These are phyloP conservation scores for Parathielavia appendiculata DNA, from an alignment of 495 filamentous ascomycete species.

Conservation along the genomic window DNA sequence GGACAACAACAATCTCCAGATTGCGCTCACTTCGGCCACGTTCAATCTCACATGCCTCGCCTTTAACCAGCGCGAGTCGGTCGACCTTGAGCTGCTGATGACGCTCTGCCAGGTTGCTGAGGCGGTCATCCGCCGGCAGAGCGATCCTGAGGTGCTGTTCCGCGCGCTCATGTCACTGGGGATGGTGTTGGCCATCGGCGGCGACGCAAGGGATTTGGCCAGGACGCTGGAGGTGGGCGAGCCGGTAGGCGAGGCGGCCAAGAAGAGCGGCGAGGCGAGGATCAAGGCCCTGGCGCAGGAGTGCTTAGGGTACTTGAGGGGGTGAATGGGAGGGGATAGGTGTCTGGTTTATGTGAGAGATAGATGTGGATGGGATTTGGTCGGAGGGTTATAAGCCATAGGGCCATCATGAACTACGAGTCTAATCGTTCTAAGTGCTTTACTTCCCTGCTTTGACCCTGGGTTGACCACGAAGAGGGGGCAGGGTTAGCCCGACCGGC, in stretches of 20 bases:
- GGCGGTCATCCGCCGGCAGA: slow-evolving; percentile 56
- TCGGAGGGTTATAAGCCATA: too few species aligned
- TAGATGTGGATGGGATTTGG: neutral
- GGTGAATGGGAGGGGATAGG: neutral
- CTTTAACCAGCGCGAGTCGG: slow-evolving; percentile 26
- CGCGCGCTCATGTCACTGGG: slow-evolving; percentile 77
- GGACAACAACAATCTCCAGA: slow-evolving; percentile 72
- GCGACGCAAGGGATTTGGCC: slow-evolving; percentile 43
- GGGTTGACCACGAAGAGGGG: too few species aligned
- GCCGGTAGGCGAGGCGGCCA: slow-evolving; percentile 39
- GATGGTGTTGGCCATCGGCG: slow-evolving; percentile 58
- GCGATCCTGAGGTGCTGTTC: slow-evolving; percentile 78
- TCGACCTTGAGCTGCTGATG: slow-evolving; percentile 19
- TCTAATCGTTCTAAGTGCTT: too few species aligned
- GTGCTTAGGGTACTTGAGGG: slow-evolving; percentile 47
- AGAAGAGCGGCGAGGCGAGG: slow-evolving; percentile 49
- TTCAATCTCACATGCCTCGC: slow-evolving; percentile 76
- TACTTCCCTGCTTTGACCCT: too few species aligned
- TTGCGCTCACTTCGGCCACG: slow-evolving; percentile 75
- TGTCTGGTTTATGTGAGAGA: neutral
- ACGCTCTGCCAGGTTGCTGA: slow-evolving; percentile 46
- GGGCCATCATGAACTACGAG: too few species aligned
- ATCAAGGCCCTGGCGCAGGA: slow-evolving; percentile 55
- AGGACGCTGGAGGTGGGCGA: slow-evolving; percentile 41
- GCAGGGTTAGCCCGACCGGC: too few species aligned